phyloP scores from a whole-genome alignment of 2,329 filamentous ascomycete species.

The Colletotrichum coccodes region DNA sequence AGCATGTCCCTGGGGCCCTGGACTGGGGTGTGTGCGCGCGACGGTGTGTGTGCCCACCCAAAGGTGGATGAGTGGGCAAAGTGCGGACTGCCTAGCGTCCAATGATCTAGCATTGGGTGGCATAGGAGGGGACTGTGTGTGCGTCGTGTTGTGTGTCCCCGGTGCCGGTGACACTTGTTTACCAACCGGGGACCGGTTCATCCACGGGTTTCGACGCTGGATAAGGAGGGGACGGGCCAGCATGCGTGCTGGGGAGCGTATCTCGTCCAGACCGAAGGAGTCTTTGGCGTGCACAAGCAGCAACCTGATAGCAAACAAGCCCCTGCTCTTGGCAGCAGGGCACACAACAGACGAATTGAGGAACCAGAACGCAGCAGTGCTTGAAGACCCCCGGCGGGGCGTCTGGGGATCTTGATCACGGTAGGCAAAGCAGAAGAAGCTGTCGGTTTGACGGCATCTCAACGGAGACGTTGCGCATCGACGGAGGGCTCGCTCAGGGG shows the following conservation, averaged over 20 bases:
- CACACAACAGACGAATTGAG: slow-evolving; percentile 14
- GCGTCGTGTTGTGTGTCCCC: background rate
- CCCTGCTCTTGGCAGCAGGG: background rate
- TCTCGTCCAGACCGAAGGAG: slow-evolving; percentile 4
- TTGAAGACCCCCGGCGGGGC: background rate
- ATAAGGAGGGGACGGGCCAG: background rate
- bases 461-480: slow-evolving; percentile 7
- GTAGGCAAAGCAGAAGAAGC: background rate
- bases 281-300: slow-evolving; percentile 13
- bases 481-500: background rate
- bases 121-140: slow-evolving; percentile 1
- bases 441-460: background rate
- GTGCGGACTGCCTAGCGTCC: slow-evolving; percentile 8
- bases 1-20: slow-evolving; percentile 12
- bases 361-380: background rate
- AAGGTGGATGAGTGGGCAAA: slow-evolving; percentile 18
- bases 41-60: slow-evolving; percentile 29
- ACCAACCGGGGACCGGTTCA: slow-evolving; percentile 1
- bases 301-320: slow-evolving; percentile 2
- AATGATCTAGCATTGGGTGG: slow-evolving; percentile 10
- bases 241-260: slow-evolving; percentile 1
- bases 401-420: background rate
- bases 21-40: slow-evolving; percentile 27
- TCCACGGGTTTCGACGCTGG: slow-evolving; percentile 6
- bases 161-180: slow-evolving; percentile 30